These are phyloP conservation scores for Elsinoe australis DNA, from an alignment of 2,329 filamentous ascomycete genomes.

Conservation along the genomic window DNA sequence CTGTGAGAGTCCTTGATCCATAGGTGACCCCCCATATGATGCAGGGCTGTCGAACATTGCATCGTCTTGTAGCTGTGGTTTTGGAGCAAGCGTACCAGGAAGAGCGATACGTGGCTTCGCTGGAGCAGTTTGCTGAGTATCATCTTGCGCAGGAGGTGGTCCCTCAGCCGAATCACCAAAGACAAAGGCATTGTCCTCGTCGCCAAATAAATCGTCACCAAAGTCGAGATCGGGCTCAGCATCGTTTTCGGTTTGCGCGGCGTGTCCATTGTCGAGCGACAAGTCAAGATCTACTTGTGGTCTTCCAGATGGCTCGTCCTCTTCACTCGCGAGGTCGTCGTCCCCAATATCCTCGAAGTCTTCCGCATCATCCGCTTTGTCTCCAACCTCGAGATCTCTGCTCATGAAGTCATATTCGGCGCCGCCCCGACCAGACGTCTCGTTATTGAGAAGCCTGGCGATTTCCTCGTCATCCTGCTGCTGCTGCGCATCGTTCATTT, in stretches of 20 bases:
- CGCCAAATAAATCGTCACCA: constrained; percentile 60
- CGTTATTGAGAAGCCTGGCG: constrained; percentile 25
- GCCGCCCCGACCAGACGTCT: constrained; percentile 22
- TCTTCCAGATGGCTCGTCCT: constrained; percentile 38
- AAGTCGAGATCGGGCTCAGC: constrained; percentile 47
- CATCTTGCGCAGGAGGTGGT: neutral
- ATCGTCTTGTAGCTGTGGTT: neutral
- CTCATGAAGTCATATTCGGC: constrained; percentile 25
- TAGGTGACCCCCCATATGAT: constrained; percentile 9
- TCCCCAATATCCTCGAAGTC: constrained; percentile 90
- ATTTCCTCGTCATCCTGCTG: constrained; percentile 28
- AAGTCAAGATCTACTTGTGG: neutral
- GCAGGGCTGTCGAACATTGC: constrained; percentile 11
- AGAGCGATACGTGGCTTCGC: constrained; percentile 17
- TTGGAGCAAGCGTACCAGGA: constrained; percentile 17
- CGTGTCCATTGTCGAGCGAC: constrained; percentile 25
- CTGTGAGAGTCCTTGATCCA: constrained; percentile 6
- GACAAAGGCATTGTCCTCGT: constrained; percentile 36
- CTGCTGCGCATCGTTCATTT: constrained; percentile 22
- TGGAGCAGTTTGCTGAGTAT: neutral
- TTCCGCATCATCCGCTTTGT: constrained; percentile 86
- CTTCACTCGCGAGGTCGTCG: constrained; percentile 79
- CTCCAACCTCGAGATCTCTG: constrained; percentile 42
- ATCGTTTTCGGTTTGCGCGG: constrained; percentile 43
- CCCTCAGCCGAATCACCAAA: constrained; percentile 19